Evolutionary conservation across 768 basidiomycete genomes (phyloP).

Genomic region (Strobilomyces confusus): DNA sequence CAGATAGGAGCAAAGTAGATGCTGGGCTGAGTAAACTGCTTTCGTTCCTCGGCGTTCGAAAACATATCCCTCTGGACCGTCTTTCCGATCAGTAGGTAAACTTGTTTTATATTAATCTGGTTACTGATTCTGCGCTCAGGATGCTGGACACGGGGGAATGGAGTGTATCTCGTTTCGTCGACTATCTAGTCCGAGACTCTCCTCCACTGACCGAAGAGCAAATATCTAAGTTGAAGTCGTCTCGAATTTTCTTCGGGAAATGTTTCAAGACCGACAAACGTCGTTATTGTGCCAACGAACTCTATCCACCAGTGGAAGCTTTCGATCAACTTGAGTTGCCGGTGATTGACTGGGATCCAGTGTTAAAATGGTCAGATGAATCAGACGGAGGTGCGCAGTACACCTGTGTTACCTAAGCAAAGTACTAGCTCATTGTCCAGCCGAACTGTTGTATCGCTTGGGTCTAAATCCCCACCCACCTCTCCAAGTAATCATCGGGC

Average conservation of each 20-base stretch:
- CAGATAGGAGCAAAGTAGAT: conserved; percentile 68
- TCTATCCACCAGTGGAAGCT: not conserved
- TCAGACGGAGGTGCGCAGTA: not conserved
- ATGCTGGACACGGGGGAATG: not conserved
- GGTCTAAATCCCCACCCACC: not conserved
- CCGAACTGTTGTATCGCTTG: not conserved
- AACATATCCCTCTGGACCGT: not conserved
- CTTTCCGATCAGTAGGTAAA: not conserved
- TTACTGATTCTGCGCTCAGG: not conserved
- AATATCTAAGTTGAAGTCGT: no score
- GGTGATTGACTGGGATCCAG: not conserved
- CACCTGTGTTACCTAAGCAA: not conserved
- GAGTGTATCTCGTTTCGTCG: not conserved
- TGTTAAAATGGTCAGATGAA: not conserved
- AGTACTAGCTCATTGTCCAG: no score
- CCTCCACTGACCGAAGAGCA: not conserved
- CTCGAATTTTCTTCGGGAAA: no score
- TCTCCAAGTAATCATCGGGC: not conserved
- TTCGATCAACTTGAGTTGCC: not conserved
- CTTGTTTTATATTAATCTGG: no score
- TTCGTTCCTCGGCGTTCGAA: conserved; percentile 20
- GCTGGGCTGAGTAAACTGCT: conserved; percentile 71
- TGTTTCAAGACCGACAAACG: not conserved
- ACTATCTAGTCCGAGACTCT: not conserved
- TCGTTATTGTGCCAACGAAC: not conserved